phyloP scores from a whole-genome alignment of 345 rosid genomes.

The Passiflora organensis region DNA sequence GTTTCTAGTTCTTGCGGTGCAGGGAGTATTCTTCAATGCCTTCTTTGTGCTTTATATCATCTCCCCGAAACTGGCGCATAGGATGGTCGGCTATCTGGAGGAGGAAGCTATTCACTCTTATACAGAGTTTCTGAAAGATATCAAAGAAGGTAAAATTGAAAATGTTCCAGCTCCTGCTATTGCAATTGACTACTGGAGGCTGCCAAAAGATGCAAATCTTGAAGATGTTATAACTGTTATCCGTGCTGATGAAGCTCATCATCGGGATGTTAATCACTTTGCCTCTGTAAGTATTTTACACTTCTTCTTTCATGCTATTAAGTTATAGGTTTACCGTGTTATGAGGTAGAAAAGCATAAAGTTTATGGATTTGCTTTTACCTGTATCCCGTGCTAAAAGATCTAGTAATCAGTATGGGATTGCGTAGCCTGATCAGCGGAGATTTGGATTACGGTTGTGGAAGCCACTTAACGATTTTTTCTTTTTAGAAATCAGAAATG shows the following conservation, averaged over 20 bases:
- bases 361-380: too few species aligned
- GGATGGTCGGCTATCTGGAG: constrained; percentile 72
- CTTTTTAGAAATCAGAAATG: too few species aligned
- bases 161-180: constrained; percentile 72
- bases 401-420: too few species aligned
- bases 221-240: constrained; percentile 69
- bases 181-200: constrained; percentile 77
- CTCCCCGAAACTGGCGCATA: constrained; percentile 71
- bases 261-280: constrained; percentile 80
- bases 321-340: too few species aligned
- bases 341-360: too few species aligned
- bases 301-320: background rate
- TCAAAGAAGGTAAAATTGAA: constrained; percentile 48
- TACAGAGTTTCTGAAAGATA: constrained; percentile 67
- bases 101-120: constrained; percentile 89
- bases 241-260: constrained; percentile 87
- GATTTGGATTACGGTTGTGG: too few species aligned
- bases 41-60: constrained; percentile 52
- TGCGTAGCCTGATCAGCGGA: too few species aligned
- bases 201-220: constrained; percentile 59
- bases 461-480: too few species aligned
- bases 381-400: too few species aligned
- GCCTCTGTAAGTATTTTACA: constrained; percentile 58
- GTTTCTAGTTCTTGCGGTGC: constrained; percentile 58
- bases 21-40: constrained; percentile 72